These are phyloP conservation scores for Pyricularia sp. DNA, from an alignment of 2,329 filamentous ascomycete genomes.

Conservation along the genomic window DNA sequence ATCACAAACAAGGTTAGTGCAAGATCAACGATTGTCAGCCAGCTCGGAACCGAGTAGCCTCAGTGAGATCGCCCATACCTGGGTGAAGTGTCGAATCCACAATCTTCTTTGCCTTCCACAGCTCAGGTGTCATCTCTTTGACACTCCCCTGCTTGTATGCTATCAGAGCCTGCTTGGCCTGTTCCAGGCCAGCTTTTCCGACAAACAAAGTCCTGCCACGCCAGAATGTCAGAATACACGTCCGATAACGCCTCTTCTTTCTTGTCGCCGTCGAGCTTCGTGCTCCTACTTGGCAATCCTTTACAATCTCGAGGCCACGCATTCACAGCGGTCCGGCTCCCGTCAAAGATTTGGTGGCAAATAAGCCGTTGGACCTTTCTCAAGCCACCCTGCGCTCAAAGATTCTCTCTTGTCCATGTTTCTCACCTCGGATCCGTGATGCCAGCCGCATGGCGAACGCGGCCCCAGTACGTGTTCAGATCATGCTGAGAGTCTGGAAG, in stretches of 20 bases:
- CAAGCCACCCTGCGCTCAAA: background rate
- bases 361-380: background rate
- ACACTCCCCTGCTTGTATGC: constrained; percentile 81
- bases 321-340: background rate
- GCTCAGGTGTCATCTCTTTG: constrained; percentile 72
- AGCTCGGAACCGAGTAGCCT: background rate
- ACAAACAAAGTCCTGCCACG: constrained; percentile 73
- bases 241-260: background rate
- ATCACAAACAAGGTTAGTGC: background rate
- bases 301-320: background rate
- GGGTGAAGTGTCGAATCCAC: constrained; percentile 95
- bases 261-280: background rate
- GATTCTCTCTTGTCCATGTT: background rate
- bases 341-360: background rate
- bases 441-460: constrained; percentile 80
- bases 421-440: constrained; percentile 93
- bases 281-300: background rate
- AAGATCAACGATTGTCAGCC: constrained; percentile 1
- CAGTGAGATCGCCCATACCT: constrained; percentile 41
- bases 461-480: constrained; percentile 86
- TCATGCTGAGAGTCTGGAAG: constrained; percentile 89
- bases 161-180: constrained; percentile 73
- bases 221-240: background rate
- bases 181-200: constrained; percentile 66
- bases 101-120: constrained; percentile 95